These are phyloP conservation scores for Fraxinus cuspidata DNA, from an alignment of 257 asterid species.

Conservation along the genomic window DNA sequence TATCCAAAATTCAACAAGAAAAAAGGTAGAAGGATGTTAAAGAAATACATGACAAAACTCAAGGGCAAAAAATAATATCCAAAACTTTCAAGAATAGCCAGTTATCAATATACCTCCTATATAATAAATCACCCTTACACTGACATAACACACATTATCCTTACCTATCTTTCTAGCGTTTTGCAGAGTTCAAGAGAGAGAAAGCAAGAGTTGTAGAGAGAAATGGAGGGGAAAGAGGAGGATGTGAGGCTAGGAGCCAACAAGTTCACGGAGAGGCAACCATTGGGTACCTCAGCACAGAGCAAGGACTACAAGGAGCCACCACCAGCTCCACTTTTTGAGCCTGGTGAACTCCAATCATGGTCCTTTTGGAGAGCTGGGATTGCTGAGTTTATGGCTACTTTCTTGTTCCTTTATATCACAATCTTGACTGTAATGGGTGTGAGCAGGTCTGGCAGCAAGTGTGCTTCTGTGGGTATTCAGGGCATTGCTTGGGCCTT, in stretches of 20 bases:
- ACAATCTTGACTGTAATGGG: constrained; percentile 78
- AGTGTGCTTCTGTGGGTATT: constrained; percentile 69
- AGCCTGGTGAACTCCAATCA: constrained; percentile 67
- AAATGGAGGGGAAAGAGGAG: constrained; percentile 79
- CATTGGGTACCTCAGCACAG: constrained; percentile 81
- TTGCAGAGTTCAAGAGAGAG: constrained; percentile 22
- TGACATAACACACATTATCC: neutral
- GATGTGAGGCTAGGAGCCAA: constrained; percentile 76
- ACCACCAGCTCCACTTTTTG: constrained; percentile 74
- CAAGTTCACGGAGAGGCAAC: constrained; percentile 68
- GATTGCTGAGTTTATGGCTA: constrained; percentile 76
- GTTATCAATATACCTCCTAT: neutral
- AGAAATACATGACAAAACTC: constrained; percentile 9
- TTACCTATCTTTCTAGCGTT: neutral
- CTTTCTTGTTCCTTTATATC: constrained; percentile 73
- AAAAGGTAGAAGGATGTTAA: neutral
- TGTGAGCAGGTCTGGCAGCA: constrained; percentile 43
- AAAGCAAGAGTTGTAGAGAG: constrained; percentile 5
- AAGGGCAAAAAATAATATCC: constrained; percentile 26
- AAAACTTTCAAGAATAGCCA: constrained; percentile 14
- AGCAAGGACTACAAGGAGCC: constrained; percentile 77
- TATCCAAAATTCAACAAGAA: neutral
- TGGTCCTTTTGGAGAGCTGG: constrained; percentile 93
- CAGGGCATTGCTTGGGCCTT: constrained; percentile 89
- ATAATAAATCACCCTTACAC: constrained; percentile 26